Conservation (phyloP, 257 asterid genomes). For the Lycium barbarum region DNA sequence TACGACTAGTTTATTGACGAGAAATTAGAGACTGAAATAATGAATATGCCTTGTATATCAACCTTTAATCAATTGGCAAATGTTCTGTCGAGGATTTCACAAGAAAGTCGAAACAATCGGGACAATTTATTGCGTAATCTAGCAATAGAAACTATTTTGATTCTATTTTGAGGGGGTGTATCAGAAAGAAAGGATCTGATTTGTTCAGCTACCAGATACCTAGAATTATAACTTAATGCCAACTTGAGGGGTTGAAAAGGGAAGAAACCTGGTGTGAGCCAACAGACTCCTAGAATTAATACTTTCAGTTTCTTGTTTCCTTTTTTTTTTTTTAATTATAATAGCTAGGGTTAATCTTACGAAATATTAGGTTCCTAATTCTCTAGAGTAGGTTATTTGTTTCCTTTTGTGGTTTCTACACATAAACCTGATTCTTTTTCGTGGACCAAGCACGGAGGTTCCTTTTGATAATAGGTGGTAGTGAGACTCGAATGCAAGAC, state of each 20-base stretch:
- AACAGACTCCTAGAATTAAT: background rate
- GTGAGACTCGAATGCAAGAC: no score
- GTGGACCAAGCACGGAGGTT: no score
- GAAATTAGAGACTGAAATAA: background rate
- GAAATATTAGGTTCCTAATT: no score
- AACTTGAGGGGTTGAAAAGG: background rate
- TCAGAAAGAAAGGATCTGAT: background rate
- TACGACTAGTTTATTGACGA: background rate
- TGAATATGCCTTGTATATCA: background rate
- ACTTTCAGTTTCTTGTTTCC: background rate
- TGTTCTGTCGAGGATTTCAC: background rate
- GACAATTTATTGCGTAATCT: background rate
- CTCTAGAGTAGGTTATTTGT: background rate
- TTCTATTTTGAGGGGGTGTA: background rate
- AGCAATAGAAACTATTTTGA: background rate
- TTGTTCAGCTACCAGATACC: background rate
- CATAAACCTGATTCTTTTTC: no score
- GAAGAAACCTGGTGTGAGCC: background rate
- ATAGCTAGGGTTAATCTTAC: no score
- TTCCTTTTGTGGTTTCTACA: background rate
- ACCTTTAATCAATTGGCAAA: background rate
- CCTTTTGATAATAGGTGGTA: no score
- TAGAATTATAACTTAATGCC: background rate
- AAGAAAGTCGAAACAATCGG: background rate
- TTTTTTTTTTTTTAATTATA: background rate